These are phyloP conservation scores for Sporobolomyces pararoseus DNA, from an alignment of 768 basidiomycete genomes.

Conservation along the genomic window DNA sequence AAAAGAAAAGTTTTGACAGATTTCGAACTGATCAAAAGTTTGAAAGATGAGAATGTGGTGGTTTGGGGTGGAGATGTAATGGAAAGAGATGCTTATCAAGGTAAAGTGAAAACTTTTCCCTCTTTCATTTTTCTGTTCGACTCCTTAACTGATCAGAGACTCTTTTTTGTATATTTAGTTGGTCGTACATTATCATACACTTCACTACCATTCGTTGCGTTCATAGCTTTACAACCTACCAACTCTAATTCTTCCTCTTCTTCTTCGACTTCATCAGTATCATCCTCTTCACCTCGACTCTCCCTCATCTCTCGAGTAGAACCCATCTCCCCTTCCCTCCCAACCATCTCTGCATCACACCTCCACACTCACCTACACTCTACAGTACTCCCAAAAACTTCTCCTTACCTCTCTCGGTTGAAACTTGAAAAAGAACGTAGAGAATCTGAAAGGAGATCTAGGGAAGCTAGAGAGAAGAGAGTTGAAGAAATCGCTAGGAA, in stretches of 20 bases:
- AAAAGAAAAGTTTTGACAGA: conserved; percentile 80
- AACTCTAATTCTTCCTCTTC: conserved; percentile 49
- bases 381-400: conserved; percentile 74
- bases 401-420: conserved; percentile 67
- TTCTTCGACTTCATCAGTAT: conserved; percentile 47
- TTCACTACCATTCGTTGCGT: conserved; percentile 88
- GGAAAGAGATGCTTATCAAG: conserved; percentile 74
- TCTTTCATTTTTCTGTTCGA: conserved; percentile 51
- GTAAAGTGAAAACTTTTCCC: conserved; percentile 48
- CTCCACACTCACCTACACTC: conserved; percentile 66
- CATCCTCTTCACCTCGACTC: conserved; percentile 55
- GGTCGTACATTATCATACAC: conserved; percentile 62
- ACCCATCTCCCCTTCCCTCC: conserved; percentile 59
- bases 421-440: conserved; percentile 51
- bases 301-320: conserved; percentile 83
- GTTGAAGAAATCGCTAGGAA: conserved; percentile 63
- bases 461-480: conserved; percentile 70
- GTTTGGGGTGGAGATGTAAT: conserved; percentile 92
- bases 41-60: conserved; percentile 54
- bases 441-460: conserved; percentile 59
- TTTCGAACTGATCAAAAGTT: conserved; percentile 61
- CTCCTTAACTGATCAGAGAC: not conserved
- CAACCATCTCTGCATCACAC: conserved; percentile 57
- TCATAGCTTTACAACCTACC: conserved; percentile 74
- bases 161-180: conserved; percentile 39